These are phyloP conservation scores for Russula sp. DNA, from an alignment of 768 basidiomycete species.

Conservation along the genomic window DNA sequence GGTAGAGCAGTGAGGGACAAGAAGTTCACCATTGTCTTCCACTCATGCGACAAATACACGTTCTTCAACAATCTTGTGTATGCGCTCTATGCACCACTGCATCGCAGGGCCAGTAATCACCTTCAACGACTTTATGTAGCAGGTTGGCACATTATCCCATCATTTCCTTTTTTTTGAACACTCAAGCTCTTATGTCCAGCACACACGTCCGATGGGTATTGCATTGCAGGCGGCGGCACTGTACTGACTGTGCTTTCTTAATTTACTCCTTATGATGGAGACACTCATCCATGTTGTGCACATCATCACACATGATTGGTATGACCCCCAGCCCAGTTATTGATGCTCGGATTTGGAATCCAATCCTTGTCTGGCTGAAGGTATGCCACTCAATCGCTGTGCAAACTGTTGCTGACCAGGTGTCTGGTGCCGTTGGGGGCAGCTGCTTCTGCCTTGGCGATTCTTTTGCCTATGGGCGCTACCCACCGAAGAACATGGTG, in stretches of 20 bases:
- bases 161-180: neutral
- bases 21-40: constrained; percentile 48
- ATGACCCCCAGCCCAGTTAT: constrained; percentile 71
- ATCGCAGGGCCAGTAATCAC: constrained; percentile 96
- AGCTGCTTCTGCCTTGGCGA: constrained; percentile 93
- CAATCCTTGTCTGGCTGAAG: constrained; percentile 93
- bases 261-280: constrained; percentile 80
- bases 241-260: constrained; percentile 66
- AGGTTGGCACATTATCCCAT: constrained; percentile 40
- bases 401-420: neutral
- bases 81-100: constrained; percentile 85
- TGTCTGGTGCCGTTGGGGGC: neutral
- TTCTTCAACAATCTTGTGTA: constrained; percentile 75
- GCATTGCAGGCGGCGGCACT: constrained; percentile 33
- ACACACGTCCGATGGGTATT: constrained; percentile 50
- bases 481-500: constrained; percentile 97
- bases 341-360: constrained; percentile 97
- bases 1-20: constrained; percentile 42
- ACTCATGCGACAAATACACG: constrained; percentile 53
- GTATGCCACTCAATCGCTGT: constrained; percentile 35
- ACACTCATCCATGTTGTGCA: constrained; percentile 91
- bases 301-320: constrained; percentile 84
- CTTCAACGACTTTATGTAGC: constrained; percentile 93
- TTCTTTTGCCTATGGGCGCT: constrained; percentile 96
- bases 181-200: constrained; percentile 32